Conservation (phyloP, 306 rosid genomes). For the Styphnolobium japonicum region DNA sequence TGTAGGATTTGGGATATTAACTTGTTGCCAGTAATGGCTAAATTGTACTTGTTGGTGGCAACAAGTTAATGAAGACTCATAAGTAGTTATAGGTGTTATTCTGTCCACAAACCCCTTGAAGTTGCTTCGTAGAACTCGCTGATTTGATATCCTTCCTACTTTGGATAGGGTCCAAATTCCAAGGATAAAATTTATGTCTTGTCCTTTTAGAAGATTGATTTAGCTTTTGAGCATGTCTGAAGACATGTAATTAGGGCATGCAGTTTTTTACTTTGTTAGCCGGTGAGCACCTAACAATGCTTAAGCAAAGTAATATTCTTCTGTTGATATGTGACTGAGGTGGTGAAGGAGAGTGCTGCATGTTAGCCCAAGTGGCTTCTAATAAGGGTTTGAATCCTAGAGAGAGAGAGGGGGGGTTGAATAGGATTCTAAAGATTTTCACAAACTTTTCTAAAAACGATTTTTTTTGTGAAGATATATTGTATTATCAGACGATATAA, state of each 20-base stretch:
- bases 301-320: background rate
- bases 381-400: too few relatives aligned
- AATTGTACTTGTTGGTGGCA: too few relatives aligned
- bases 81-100: background rate
- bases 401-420: too few relatives aligned
- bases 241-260: background rate
- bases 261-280: background rate
- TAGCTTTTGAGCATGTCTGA: background rate
- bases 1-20: background rate
- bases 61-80: background rate
- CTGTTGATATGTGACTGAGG: background rate
- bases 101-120: background rate
- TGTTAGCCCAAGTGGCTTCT: too few relatives aligned
- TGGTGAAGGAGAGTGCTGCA: background rate
- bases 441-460: too few relatives aligned
- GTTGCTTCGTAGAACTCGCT: background rate
- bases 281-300: background rate
- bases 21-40: background rate
- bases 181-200: background rate
- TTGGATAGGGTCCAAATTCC: background rate
- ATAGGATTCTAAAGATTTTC: too few relatives aligned
- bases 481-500: too few relatives aligned
- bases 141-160: background rate
- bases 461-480: too few relatives aligned
- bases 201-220: background rate